A percentile compares a stretch with the other conserved stretches of the same genome.
Conservation (phyloP, 352 stramenopile species). For the Globisporangium nodosum region DNA sequence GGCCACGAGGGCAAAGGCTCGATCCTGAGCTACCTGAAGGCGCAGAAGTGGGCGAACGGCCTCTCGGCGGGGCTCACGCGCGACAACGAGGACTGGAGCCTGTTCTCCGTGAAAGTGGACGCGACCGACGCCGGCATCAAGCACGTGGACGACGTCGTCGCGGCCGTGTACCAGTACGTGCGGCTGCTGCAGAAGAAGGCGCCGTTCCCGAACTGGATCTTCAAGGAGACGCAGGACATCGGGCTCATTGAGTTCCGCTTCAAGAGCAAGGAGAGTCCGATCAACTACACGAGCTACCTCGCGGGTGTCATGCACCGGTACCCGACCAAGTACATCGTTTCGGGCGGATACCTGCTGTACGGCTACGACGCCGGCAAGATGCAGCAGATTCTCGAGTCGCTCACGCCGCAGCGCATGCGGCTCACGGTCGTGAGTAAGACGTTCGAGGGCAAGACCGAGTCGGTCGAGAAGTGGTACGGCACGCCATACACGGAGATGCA, state of each 20-base stretch:
- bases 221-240: constrained; percentile 56
- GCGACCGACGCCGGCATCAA: constrained; percentile 59
- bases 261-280: constrained; percentile 75
- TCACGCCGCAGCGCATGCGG: constrained; percentile 48
- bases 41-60: constrained; percentile 67
- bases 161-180: constrained; percentile 63
- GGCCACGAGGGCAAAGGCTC: constrained; percentile 93
- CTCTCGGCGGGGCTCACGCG: constrained; percentile 53
- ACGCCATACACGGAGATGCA: constrained; percentile 47
- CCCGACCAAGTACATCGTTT: constrained; percentile 53
- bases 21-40: constrained; percentile 91
- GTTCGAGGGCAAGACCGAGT: constrained; percentile 46
- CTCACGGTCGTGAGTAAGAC: constrained; percentile 66
- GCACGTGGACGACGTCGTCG: constrained; percentile 55
- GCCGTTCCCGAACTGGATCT: constrained; percentile 42
- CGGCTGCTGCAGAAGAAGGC: constrained; percentile 33
- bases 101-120: constrained; percentile 70
- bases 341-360: constrained; percentile 53
- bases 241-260: constrained; percentile 60
- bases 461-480: constrained; percentile 60
- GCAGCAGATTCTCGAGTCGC: constrained; percentile 39
- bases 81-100: constrained; percentile 63
- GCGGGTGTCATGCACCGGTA: constrained; percentile 67
- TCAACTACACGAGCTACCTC: constrained; percentile 63
- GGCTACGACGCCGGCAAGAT: constrained; percentile 55